Evolutionary conservation across 2,329 filamentous ascomycete genomes (phyloP).

Genomic region (Arthrocladium fulminans): DNA sequence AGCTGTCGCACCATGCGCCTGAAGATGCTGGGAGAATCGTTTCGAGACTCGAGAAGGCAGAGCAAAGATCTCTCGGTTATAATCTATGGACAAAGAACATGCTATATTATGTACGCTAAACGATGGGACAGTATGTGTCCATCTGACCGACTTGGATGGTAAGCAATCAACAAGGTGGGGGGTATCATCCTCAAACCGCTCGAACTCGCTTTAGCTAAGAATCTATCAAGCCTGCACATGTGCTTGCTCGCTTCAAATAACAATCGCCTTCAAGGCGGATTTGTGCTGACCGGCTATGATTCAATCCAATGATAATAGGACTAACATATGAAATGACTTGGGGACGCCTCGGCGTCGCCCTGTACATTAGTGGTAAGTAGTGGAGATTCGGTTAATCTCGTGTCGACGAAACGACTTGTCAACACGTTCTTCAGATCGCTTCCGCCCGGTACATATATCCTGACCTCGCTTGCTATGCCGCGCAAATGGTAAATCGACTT

Average conservation of each 20-base stretch:
- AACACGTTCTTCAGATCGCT: not conserved
- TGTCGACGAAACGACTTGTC: not conserved
- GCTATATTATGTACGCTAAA: not conserved
- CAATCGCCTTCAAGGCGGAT: not conserved
- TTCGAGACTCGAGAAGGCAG: no score
- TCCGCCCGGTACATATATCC: not conserved
- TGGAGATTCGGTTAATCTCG: not conserved
- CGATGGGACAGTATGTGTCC: not conserved
- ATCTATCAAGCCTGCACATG: conserved; percentile 2
- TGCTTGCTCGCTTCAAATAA: conserved; percentile 2
- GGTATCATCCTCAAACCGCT: conserved; percentile 5
- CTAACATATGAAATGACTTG: conserved; percentile 1
- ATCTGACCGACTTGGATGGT: no score
- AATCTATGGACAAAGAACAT: not conserved
- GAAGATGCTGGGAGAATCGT: no score
- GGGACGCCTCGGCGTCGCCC: not conserved
- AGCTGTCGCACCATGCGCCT: no score
- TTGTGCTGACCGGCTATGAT: not conserved
- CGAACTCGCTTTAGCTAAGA: not conserved
- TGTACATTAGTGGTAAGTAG: not conserved
- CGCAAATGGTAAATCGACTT: not conserved
- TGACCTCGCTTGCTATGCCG: conserved; percentile 4
- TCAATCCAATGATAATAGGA: not conserved
- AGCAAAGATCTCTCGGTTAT: no score
- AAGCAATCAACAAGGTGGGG: not conserved